Evolutionary conservation across 2,329 filamentous ascomycete genomes (phyloP), one percentile per base, ranked within the genome.

Genomic region (Aspergillus fijiensis): DNA sequence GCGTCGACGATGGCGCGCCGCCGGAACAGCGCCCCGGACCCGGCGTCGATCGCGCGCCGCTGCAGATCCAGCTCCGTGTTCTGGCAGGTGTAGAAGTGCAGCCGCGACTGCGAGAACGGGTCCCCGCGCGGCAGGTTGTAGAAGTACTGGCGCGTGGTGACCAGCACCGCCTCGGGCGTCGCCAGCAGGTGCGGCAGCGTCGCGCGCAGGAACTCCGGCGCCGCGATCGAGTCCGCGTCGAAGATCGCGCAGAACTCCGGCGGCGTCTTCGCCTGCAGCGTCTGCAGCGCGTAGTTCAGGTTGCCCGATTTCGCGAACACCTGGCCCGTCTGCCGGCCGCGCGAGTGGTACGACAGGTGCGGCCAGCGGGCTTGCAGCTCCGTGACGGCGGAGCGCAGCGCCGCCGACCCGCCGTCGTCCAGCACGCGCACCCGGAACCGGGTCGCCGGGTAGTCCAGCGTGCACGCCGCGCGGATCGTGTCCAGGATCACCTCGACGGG

Each of bases 401-500:
- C 72, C 0, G 71, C 69, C 3, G 79, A 83, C 53, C 77, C 76
- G 29, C 80, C 84, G 63, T 87, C 85, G 53, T 87, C 85, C 3
- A 85, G 74, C 6, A 87, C 70, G 11, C 85, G 76, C 3, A 87
- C 81, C 12, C 84, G 78, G 69, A 81, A 86, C 0, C 78, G 76
- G 33, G 83, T 77, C 1, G 62, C 64, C 0, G 85, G 85, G 62
- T 86, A 87, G 64, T 87, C 83, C 5, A 84, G 65, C 25, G 79
- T 77, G 63, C 81, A 84, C 1, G 84, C 82, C 3, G 80, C 84
- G n/a, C 79, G 78, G 9, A 83, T 77, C 1, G 85, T 87, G 63
- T 86, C 83, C 52, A 86, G 71, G 2, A 87, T 80, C 2, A 87
- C 72, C 14, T 85, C 82, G 42, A 82, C 75, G 1, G 84, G 80